phyloP scores from a whole-genome alignment of 495 filamentous ascomycete genomes.

The Podospora comata region DNA sequence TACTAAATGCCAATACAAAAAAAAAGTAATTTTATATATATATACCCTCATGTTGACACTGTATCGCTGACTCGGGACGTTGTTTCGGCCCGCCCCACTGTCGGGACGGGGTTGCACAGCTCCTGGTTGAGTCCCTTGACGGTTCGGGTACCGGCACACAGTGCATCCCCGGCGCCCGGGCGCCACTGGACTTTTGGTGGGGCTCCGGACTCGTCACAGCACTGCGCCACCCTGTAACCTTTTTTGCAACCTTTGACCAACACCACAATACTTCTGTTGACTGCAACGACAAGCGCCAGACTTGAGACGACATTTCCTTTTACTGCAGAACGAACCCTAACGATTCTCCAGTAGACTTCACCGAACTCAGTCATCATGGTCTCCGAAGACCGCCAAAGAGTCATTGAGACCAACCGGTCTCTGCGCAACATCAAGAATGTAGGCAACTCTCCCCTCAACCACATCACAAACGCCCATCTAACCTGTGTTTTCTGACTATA shows the following conservation, averaged over 20 bases:
- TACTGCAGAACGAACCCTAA: background rate
- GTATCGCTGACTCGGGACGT: background rate
- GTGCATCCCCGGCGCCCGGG: background rate
- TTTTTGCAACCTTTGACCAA: background rate
- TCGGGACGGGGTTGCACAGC: background rate
- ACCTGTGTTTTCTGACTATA: constrained; percentile 29
- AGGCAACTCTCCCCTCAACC: constrained; percentile 25
- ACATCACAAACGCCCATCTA: background rate
- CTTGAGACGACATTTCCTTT: background rate
- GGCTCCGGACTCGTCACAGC: background rate
- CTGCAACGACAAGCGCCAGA: background rate
- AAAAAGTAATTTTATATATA: background rate
- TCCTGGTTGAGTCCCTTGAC: background rate
- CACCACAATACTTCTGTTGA: background rate
- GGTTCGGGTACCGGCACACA: background rate
- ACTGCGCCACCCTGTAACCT: background rate
- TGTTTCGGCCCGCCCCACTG: background rate
- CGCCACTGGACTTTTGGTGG: background rate
- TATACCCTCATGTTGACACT: background rate
- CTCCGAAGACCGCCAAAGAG: constrained; percentile 43
- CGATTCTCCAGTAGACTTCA: background rate
- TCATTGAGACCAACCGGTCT: constrained; percentile 71
- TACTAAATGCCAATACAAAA: background rate
- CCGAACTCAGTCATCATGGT: constrained; percentile 32
- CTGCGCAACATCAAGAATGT: constrained; percentile 82